Evolutionary conservation across 2,329 filamentous ascomycete species (phyloP), one percentile per base, ranked within the genome.

Genomic region (Aspergillus jensenii): DNA sequence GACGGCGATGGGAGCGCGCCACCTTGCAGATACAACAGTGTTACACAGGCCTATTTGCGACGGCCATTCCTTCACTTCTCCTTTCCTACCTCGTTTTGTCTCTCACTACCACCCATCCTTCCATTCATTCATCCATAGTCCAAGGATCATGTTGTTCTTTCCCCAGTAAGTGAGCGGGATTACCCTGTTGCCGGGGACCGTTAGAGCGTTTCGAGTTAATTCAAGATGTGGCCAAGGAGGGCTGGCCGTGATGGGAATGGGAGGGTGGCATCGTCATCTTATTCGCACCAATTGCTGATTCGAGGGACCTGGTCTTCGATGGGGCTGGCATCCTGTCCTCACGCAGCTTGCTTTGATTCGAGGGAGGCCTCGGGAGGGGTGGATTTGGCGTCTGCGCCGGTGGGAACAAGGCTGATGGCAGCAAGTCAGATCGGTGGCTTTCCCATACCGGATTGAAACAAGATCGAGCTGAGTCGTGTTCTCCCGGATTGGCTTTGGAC

Each of bases 121-220:
- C 17, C 35, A 7, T 44, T n/a, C 25, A 9, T 31, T 12, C 27
- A 21, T 50, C 25, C 25, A 19, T 55, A 25, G 14, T 35, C 27
- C 37, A 19, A 47, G n/a, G 25, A 23, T 35, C 37, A 49, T 27
- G 35, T 47, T 46, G 23, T 59, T 49, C 15, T 14, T 53, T 12
- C 8, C 14, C 21, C 15, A n/a, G 17, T 6, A 21, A 55, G 39
- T 37, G 19, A 40, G 41, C 49, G 46, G 58, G 52, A 53, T 55
- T 59, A 61, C 60, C 56, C 61, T 55, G 56, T 60, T 54, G 63
- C 63, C 64, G 61, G 64, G 60, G 62, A 62, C 71, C 68, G 70
- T 75, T 75, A 73, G 73, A 62, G 60, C 72, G 73, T 75, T 75
- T 75, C 73, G 69, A 70, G 70, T 74, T 74, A 69, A 74, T 73